phyloP scores from a whole-genome alignment of 306 rosid species.

The Medicago arabica region DNA sequence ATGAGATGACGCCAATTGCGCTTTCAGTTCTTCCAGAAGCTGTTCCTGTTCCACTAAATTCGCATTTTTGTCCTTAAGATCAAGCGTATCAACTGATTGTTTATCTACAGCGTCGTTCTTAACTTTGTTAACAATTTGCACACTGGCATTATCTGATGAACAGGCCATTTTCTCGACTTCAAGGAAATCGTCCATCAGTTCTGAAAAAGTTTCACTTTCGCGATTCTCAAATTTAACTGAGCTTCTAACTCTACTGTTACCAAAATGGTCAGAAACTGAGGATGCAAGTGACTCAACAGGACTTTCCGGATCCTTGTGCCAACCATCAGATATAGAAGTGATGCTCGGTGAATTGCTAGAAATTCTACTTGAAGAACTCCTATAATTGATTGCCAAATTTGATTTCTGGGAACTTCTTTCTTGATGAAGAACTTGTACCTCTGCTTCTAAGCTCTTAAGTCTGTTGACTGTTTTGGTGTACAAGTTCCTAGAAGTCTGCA shows the following conservation, averaged over 20 bases:
- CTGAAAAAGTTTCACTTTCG: conserved; percentile 61
- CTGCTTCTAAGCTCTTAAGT: conserved; percentile 76
- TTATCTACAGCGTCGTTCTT: conserved; percentile 7
- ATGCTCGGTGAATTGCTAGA: conserved; percentile 71
- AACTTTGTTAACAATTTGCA: conserved; percentile 23
- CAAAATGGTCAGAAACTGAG: conserved; percentile 59
- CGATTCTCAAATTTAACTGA: conserved; percentile 55
- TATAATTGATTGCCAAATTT: conserved; percentile 50
- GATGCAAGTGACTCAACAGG: conserved; percentile 65
- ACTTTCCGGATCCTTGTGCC: conserved; percentile 73
- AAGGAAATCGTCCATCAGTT: conserved; percentile 90
- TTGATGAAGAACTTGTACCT: conserved; percentile 55
- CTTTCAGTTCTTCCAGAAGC: too few relatives aligned
- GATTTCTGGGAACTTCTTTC: conserved; percentile 68
- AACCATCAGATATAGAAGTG: conserved; percentile 75
- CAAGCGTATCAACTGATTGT: background rate
- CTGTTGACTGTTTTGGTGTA: conserved; percentile 68
- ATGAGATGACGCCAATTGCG: too few relatives aligned
- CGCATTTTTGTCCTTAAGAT: too few relatives aligned
- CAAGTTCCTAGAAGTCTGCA: conserved; percentile 77
- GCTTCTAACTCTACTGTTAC: conserved; percentile 52
- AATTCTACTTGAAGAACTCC: conserved; percentile 57
- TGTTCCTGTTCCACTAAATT: too few relatives aligned
- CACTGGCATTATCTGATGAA: conserved; percentile 60
- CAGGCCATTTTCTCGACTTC: conserved; percentile 95